phyloP scores from a whole-genome alignment of 176 grass and related monocot genomes.

The Triticum timopheevii region DNA sequence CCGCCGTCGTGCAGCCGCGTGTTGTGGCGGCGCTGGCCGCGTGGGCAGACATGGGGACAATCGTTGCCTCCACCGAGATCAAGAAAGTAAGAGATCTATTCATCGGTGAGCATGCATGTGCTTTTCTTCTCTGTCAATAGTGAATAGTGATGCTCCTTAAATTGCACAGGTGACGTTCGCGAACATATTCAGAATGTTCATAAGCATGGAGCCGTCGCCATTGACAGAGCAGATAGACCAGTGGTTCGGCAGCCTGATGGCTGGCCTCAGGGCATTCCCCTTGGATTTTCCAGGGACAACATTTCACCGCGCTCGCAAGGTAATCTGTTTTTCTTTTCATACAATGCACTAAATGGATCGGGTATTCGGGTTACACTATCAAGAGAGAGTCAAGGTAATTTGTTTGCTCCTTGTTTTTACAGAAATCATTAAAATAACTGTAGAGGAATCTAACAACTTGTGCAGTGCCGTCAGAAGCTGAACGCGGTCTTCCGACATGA shows the following conservation, averaged over 20 bases:
- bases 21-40: constrained; percentile 16
- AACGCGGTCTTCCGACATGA: constrained; percentile 29
- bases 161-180: constrained; percentile 32
- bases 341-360: no score
- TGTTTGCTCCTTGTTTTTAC: not conserved
- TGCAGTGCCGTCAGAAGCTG: constrained; percentile 19
- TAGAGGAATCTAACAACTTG: not conserved
- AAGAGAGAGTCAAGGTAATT: not conserved
- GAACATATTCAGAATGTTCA: constrained; percentile 50
- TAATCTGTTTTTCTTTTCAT: not conserved
- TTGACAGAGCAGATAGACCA: constrained; percentile 19
- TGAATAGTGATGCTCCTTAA: not conserved
- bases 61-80: constrained; percentile 14
- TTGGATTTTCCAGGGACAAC: constrained; percentile 33
- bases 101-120: not conserved
- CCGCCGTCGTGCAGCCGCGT: constrained; percentile 21
- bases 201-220: constrained; percentile 46
- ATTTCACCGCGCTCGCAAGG: constrained; percentile 21
- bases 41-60: constrained; percentile 33
- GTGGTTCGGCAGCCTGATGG: constrained; percentile 17
- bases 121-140: not conserved
- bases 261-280: constrained; percentile 31
- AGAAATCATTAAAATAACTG: not conserved
- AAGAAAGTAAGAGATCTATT: constrained; percentile 12
- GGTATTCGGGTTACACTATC: no score